phyloP scores from a whole-genome alignment of 2,329 filamentous ascomycete genomes.

The Ceratocystiopsis minuta region DNA sequence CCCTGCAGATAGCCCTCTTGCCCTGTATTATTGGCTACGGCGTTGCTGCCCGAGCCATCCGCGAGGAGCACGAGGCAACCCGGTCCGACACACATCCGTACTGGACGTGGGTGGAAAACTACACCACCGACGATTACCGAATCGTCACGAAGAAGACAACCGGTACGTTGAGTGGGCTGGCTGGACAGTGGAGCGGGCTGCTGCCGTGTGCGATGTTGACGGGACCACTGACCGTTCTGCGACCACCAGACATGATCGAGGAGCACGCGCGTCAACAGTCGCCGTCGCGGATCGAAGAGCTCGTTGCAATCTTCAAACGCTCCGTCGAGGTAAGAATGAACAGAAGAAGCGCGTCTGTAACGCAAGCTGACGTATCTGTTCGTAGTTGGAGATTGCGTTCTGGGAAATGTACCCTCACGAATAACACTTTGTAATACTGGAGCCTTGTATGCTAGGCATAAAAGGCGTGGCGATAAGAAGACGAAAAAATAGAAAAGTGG shows the following conservation, averaged over 20 bases:
- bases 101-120: conserved; percentile 85
- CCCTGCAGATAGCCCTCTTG: conserved; percentile 65
- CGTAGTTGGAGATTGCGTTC: conserved; percentile 53
- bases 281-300: conserved; percentile 56
- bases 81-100: conserved; percentile 52
- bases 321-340: conserved; percentile 51
- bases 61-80: conserved; percentile 38
- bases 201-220: too few relatives aligned
- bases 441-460: too few relatives aligned
- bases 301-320: conserved; percentile 70
- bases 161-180: conserved; percentile 27
- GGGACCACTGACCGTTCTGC: background rate
- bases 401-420: conserved; percentile 42
- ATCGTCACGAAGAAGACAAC: conserved; percentile 53
- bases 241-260: conserved; percentile 42
- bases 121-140: conserved; percentile 62
- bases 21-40: conserved; percentile 86
- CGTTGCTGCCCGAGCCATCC: conserved; percentile 54
- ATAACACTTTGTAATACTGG: too few relatives aligned
- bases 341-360: too few relatives aligned
- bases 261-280: conserved; percentile 56
- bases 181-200: conserved; percentile 22
- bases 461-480: too few relatives aligned
- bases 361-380: too few relatives aligned
- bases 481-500: too few relatives aligned